These are phyloP conservation scores for Candida sp. DNA, from an alignment of 1,139 yeast species.

Conservation along the genomic window DNA sequence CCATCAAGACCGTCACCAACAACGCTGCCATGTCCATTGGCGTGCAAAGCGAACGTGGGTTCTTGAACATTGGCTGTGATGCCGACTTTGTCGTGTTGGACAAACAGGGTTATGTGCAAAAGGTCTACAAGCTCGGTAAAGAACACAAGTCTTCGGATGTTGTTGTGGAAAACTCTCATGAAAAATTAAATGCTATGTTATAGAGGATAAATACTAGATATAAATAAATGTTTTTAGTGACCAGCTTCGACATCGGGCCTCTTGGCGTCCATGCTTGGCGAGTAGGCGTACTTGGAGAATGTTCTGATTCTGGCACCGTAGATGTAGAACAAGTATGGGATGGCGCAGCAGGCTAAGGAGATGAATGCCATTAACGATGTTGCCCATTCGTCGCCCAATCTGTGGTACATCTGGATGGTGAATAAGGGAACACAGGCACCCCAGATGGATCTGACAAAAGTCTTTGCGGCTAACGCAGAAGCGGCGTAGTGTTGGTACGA, in stretches of 20 bases:
- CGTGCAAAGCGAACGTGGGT: constrained; percentile 50
- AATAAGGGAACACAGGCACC: constrained; percentile 77
- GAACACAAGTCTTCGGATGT: constrained; percentile 24
- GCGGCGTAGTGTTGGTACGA: constrained; percentile 76
- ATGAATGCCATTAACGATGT: constrained; percentile 67
- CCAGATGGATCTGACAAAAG: constrained; percentile 68
- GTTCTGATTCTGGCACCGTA: constrained; percentile 58
- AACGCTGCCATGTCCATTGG: constrained; percentile 59
- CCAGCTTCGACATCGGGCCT: constrained; percentile 3
- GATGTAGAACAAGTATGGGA: constrained; percentile 57
- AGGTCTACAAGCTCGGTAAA: constrained; percentile 56
- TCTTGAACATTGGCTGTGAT: constrained; percentile 56
- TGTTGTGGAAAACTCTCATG: constrained; percentile 5
- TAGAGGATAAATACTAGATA: constrained; percentile 3
- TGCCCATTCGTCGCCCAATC: constrained; percentile 75
- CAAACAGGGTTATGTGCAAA: constrained; percentile 46
- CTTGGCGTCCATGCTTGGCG: constrained; percentile 30
- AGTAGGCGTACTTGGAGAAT: constrained; percentile 53
- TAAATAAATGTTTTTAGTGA: neutral
- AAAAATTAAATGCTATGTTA: constrained; percentile 13
- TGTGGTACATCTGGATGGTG: constrained; percentile 78
- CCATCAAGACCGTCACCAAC: constrained; percentile 60
- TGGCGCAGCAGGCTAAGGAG: constrained; percentile 61
- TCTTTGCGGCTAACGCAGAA: constrained; percentile 67
- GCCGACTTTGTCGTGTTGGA: constrained; percentile 62